Evolutionary conservation across 176 grass and related monocot genomes (phyloP), one percentile per base, ranked within the genome.

Genomic region (Poa pratensis): DNA sequence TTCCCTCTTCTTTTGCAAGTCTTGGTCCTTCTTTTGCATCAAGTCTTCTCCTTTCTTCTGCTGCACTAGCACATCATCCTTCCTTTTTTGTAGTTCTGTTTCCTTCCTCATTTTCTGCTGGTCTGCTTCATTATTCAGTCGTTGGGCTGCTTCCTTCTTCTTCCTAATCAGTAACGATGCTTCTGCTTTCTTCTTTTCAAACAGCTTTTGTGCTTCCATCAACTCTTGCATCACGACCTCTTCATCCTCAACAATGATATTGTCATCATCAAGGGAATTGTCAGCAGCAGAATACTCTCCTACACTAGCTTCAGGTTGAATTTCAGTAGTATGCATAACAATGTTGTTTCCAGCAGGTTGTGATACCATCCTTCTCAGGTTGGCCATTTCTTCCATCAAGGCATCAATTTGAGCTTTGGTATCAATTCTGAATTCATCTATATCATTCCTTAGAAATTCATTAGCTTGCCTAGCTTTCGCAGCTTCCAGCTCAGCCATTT

Each of bases 221-320:
- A 59, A 59, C 57, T 59, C 57, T 59, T 59, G 57, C 57, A 59
- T 59, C n/a, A 59, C 57, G 3, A 63, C 60, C 14, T 63, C 60
- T 63, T 63, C 43, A 46, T 2, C 60, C 60, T 63, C 60, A 63
- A 0, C 60, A 63, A 5, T 15, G 10, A 26, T 28, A 28, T 63
- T 0, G 60, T 1, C 12, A 63, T 63, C 60, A 63, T 63, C 9
- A 63, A 28, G 9, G 1, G 60, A 63, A 26, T 28, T 24, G 11
- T 63, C 60, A 27, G 60, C 60, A 63, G 12, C 4, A 27, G 24
- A 63, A 63, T 63, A 63, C 11, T 63, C 24, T 15, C n/a, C 57
- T 12, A 59, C 57, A 59, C 57, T 59, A 59, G 57, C 57, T 59
- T 59, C 57, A 59, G 57, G 57, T 59, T 59, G 57, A 59, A 11